phyloP scores from a whole-genome alignment of 192 early-diverging fungal species.

The Diversispora eburnea region DNA sequence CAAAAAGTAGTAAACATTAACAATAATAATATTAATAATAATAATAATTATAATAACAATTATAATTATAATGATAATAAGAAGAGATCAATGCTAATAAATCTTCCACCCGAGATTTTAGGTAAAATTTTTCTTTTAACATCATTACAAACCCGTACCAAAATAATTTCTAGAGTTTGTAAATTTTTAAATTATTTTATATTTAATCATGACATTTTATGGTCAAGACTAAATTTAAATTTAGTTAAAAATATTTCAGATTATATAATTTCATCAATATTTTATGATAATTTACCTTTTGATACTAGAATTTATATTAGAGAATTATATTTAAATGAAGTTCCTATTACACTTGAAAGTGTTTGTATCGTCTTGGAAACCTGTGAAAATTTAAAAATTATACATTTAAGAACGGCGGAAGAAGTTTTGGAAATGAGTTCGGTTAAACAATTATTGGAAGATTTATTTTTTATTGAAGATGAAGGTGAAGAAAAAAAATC shows the following conservation, averaged over 20 bases:
- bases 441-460: slow-evolving; percentile 8
- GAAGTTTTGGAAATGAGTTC: background rate
- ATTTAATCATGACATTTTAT: slow-evolving; percentile 21
- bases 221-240: slow-evolving; percentile 14
- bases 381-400: slow-evolving; percentile 2
- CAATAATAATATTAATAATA: too few species aligned
- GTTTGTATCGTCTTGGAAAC: background rate
- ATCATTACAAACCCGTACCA: slow-evolving; percentile 11
- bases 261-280: background rate
- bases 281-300: background rate
- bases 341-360: background rate
- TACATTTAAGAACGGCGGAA: slow-evolving; percentile 12
- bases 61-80: too few species aligned
- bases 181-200: slow-evolving; percentile 8
- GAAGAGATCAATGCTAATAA: background rate
- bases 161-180: slow-evolving; percentile 8
- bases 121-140: slow-evolving; percentile 21
- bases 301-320: slow-evolving; percentile 7
- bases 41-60: too few species aligned
- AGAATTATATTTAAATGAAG: slow-evolving; percentile 9
- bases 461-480: background rate
- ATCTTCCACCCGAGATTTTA: slow-evolving; percentile 9
- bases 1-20: too few species aligned
- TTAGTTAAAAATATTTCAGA: slow-evolving; percentile 1
- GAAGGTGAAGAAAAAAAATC: background rate